Percentiles rank a stretch among this genome's conserved stretches.
Conservation (phyloP, 331 rosid genomes). For the Stylosanthes scabra region DNA sequence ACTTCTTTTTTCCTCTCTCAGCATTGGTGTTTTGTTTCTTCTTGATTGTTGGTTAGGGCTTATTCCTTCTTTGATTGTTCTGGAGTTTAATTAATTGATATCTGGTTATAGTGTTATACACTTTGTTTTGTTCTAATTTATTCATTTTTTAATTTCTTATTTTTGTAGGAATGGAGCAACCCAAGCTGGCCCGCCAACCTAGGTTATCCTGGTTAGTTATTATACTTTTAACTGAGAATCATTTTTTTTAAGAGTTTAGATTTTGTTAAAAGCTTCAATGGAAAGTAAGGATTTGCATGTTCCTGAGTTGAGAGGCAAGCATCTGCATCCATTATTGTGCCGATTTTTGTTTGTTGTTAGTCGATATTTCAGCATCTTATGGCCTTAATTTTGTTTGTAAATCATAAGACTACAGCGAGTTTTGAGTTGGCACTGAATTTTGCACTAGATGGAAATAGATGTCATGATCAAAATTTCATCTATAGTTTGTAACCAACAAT, state of each 20-base stretch:
- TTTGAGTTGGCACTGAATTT: slow-evolving; percentile 28
- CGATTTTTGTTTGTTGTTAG: slow-evolving; percentile 4
- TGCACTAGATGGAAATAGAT: slow-evolving; percentile 10
- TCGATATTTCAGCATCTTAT: slow-evolving; percentile 16
- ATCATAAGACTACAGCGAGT: slow-evolving; percentile 10
- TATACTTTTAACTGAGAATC: neutral
- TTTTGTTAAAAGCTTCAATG: neutral
- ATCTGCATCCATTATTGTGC: slow-evolving; percentile 9
- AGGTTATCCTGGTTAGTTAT: slow-evolving; percentile 65
- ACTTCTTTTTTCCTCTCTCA: neutral
- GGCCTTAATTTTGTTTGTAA: slow-evolving; percentile 19
- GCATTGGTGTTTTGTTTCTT: neutral
- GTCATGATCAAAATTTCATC: slow-evolving; percentile 12
- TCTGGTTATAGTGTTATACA: slow-evolving; percentile 5
- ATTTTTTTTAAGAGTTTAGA: slow-evolving; percentile 23
- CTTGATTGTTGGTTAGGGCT: slow-evolving; percentile 6
- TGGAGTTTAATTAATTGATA: neutral
- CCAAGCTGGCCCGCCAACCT: slow-evolving; percentile 69
- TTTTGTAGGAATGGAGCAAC: slow-evolving; percentile 77
- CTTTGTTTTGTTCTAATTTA: slow-evolving; percentile 3
- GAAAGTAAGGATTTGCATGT: slow-evolving; percentile 15
- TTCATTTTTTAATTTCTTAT: neutral
- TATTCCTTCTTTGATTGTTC: neutral
- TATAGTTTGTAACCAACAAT: slow-evolving; percentile 17
- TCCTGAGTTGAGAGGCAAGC: slow-evolving; percentile 10